Percentiles rank a stretch among this genome's conserved stretches.
Conservation (phyloP, 2,329 filamentous ascomycete genomes). For the Pseudovirgaria hyperparasitica region DNA sequence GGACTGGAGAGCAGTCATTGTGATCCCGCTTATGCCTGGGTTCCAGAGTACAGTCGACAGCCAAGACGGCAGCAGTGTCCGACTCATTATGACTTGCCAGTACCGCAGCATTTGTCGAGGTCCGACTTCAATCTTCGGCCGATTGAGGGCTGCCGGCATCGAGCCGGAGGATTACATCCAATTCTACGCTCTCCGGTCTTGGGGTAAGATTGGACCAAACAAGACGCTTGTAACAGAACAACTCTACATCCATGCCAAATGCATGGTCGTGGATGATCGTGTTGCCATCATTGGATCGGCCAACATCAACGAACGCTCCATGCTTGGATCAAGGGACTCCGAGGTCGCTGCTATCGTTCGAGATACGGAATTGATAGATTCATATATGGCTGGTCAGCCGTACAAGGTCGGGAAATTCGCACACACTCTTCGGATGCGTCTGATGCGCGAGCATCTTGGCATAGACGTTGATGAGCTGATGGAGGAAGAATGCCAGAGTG, state of each 20-base stretch:
- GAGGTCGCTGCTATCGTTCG: conserved; percentile 83
- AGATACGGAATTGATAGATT: conserved; percentile 86
- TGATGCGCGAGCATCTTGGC: conserved; percentile 97
- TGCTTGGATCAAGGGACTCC: conserved; percentile 84
- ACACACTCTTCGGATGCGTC: conserved; percentile 77
- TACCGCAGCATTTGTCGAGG: conserved; percentile 93
- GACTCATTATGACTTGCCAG: conserved; percentile 93
- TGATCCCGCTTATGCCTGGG: conserved; percentile 95
- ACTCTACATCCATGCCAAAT: conserved; percentile 95
- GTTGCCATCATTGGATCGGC: conserved; percentile 90
- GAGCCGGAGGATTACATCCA: conserved; percentile 91
- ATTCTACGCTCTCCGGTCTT: conserved; percentile 85
- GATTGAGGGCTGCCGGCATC: conserved; percentile 65
- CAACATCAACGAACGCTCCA: conserved; percentile 96
- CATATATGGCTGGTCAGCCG: conserved; percentile 78
- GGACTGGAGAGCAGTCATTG: conserved; percentile 77
- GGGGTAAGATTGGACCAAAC: conserved; percentile 78
- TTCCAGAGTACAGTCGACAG: conserved; percentile 95
- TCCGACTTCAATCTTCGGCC: conserved; percentile 81
- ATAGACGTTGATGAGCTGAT: conserved; percentile 78
- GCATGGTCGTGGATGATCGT: conserved; percentile 89
- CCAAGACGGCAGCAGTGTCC: conserved; percentile 85
- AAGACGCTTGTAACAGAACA: conserved; percentile 86
- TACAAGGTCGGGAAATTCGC: conserved; percentile 88
- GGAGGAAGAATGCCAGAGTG: conserved; percentile 21